These are phyloP conservation scores for Neoboletus subvelutipes DNA, from an alignment of 768 basidiomycete species.

Conservation along the genomic window DNA sequence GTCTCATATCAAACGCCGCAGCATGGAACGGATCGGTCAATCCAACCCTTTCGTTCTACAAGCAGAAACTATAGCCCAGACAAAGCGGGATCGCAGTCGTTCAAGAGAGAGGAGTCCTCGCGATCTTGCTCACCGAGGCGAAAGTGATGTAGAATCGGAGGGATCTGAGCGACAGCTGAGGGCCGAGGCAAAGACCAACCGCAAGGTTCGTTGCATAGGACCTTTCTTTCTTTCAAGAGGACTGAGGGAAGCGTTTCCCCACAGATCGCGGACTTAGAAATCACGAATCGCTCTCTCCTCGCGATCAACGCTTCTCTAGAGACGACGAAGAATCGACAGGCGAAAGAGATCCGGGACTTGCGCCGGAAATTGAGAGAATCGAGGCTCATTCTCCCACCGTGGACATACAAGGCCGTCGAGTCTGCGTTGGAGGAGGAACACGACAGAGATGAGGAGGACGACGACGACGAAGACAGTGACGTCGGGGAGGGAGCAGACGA, in stretches of 20 bases:
- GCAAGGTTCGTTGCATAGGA: conserved; percentile 56
- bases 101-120: conserved; percentile 20
- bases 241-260: conserved; percentile 4
- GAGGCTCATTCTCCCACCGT: conserved; percentile 73
- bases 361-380: conserved; percentile 81
- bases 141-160: conserved; percentile 35
- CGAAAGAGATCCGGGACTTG: conserved; percentile 82
- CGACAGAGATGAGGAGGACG: conserved; percentile 37
- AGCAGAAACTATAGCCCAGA: conserved; percentile 9
- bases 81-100: conserved; percentile 19
- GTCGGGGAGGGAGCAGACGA: conserved; percentile 48
- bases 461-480: conserved; percentile 42
- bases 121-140: conserved; percentile 19
- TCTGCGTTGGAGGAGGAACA: conserved; percentile 46
- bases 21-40: conserved; percentile 25
- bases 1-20: conserved; percentile 41
- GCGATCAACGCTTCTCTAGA: conserved; percentile 84
- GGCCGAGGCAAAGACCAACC: conserved; percentile 79
- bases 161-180: conserved; percentile 53
- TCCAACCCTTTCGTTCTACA: conserved; percentile 13
- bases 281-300: conserved; percentile 82
- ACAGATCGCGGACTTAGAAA: conserved; percentile 91
- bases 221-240: neutral
- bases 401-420: conserved; percentile 54
- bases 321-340: conserved; percentile 73